These are phyloP conservation scores for Clarireedia paspali DNA, from an alignment of 2,329 filamentous ascomycete species.

Conservation along the genomic window DNA sequence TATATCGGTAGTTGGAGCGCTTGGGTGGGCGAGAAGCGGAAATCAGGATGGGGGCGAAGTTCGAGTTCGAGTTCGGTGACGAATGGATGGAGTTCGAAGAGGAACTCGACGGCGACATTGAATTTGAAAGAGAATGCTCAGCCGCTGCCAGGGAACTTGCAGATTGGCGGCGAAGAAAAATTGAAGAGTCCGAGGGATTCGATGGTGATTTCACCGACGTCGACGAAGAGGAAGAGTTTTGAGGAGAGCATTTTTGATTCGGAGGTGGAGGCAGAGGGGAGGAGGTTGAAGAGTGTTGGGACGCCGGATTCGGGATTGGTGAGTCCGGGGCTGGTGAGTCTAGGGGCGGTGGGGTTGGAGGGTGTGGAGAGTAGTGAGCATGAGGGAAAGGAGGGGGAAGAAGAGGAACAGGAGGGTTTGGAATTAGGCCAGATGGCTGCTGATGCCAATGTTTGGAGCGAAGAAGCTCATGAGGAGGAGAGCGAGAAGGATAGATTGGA, in stretches of 20 bases:
- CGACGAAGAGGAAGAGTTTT: slow-evolving; percentile 20
- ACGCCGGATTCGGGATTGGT: not conserved
- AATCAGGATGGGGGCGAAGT: slow-evolving; percentile 34
- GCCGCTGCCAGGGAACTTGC: slow-evolving; percentile 14
- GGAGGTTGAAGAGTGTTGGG: not conserved
- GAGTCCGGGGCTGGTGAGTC: not conserved
- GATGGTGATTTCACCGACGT: not conserved
- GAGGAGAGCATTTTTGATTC: slow-evolving; percentile 29
- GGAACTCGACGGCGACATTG: slow-evolving; percentile 4
- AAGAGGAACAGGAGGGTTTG: not conserved
- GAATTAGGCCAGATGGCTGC: not conserved
- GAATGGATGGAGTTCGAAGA: slow-evolving; percentile 35
- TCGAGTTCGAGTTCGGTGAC: slow-evolving; percentile 71
- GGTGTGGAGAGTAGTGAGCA: not conserved
- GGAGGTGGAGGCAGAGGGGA: slow-evolving; percentile 11
- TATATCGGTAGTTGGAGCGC: slow-evolving; percentile 63
- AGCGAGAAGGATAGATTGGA: not conserved
- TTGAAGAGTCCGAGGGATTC: slow-evolving; percentile 24
- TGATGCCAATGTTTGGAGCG: not conserved
- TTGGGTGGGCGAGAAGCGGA: slow-evolving; percentile 71
- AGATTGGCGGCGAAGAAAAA: slow-evolving; percentile 19
- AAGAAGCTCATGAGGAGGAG: not conserved
- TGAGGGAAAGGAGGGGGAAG: not conserved
- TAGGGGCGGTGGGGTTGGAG: not conserved
- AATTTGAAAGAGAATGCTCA: slow-evolving; percentile 18